Evolutionary conservation across 2,329 filamentous ascomycete species (phyloP), one percentile per base, ranked within the genome.

Genomic region (Huntiella savannae): DNA sequence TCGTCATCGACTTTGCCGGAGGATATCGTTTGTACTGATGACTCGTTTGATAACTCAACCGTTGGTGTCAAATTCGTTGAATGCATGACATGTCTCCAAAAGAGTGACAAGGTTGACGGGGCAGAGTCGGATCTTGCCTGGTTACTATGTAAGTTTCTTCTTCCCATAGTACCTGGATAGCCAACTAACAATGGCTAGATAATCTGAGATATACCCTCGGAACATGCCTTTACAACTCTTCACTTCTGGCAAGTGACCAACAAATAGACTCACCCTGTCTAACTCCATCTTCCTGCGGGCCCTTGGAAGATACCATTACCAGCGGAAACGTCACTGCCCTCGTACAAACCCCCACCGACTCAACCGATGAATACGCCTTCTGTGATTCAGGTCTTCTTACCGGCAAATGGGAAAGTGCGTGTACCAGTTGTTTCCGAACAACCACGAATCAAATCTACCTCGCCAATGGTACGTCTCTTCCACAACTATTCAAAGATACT

Each of bases 161-260:
- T 5, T 16, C 13, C 13, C 8, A 28, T n/a, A 12, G 15, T 10
- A 6, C 15, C 32, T 42, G 11, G 17, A n/a, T 19, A 42, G 22
- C 3, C 28, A 11, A 33, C 56, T 57, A 52, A 56, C 53, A 12
- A 12, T 5, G n/a, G 3, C 17, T 40, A 71, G 69, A 71, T 50
- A 73, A 72, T 40, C 33, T 71, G 0, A 61, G 69, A 34, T 72
- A 67, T 40, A 55, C 68, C 0, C 56, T 71, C 3, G 62, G 65
- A 28, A 61, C 63, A 0, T 73, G 69, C 44, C 55, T 72, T 1
- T 73, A 59, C 34, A 54, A 54, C 3, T 51, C 53, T n/a, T 56
- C 55, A 16, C 53, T 59, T 1, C 60, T 59, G 1, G 60, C 60
- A 0, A 52, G 55, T 0, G 52, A 55, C 0, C 55, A 58, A 0